A percentile compares a stretch with the other conserved stretches of the same genome.
Evolutionary conservation across 2,329 filamentous ascomycete genomes (phyloP).

Genomic region (Penicillium sp.): DNA sequence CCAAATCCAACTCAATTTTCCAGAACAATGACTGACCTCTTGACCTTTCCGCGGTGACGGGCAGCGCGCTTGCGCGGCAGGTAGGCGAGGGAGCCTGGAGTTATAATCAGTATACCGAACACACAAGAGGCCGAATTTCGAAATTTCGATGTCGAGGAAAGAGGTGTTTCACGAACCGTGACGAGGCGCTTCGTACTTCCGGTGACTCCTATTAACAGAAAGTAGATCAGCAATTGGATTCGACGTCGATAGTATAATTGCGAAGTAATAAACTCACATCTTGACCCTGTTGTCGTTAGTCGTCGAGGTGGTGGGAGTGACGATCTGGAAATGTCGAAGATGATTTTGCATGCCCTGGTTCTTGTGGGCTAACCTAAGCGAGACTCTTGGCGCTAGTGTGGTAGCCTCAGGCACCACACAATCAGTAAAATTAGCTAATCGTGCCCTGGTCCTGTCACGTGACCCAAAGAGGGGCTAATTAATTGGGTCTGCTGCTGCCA

Average conservation of each 20-base stretch:
- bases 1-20: constrained; percentile 16
- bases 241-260: constrained; percentile 4
- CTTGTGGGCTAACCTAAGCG: constrained; percentile 47
- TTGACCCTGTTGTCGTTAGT: constrained; percentile 52
- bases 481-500: constrained; percentile 8
- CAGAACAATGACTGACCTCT: constrained; percentile 69
- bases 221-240: constrained; percentile 30
- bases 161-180: constrained; percentile 83
- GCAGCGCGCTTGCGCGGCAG: constrained; percentile 89
- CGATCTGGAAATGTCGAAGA: constrained; percentile 39
- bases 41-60: constrained; percentile 95
- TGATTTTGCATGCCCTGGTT: constrained; percentile 41
- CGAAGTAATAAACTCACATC: constrained; percentile 40
- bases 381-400: constrained; percentile 21
- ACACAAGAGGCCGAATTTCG: constrained; percentile 26
- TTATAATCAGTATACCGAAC: constrained; percentile 34
- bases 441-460: constrained; percentile 10
- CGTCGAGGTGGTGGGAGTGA: constrained; percentile 45
- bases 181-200: constrained; percentile 83
- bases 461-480: neutral
- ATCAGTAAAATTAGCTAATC: constrained; percentile 7
- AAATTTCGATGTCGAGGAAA: constrained; percentile 51
- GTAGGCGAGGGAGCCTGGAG: constrained; percentile 72
- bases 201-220: constrained; percentile 52
- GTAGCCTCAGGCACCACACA: constrained; percentile 9